Evolutionary conservation across 148 eudicot species (phyloP).

Genomic region (Rhododendron kiyosumense): DNA sequence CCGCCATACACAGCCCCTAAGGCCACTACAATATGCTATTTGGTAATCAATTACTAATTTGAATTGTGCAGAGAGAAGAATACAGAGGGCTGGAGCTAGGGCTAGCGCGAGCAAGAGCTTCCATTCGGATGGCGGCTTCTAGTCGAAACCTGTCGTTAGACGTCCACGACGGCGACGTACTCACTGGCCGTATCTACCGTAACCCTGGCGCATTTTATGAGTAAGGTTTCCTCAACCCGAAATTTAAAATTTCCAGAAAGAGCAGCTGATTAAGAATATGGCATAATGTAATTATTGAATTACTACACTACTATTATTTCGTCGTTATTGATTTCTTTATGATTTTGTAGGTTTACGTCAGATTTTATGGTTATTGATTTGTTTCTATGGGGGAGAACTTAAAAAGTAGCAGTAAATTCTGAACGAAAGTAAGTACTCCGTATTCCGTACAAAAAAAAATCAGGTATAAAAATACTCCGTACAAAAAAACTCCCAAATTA

Average conservation of each 20-base stretch:
- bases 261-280: background rate
- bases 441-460: no score
- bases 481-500: no score
- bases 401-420: background rate
- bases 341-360: background rate
- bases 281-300: background rate
- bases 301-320: background rate
- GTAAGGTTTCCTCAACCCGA: constrained; percentile 27
- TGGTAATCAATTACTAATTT: background rate
- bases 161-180: constrained; percentile 3
- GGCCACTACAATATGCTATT: no score
- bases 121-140: constrained; percentile 43
- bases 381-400: no score
- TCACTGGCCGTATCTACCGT: constrained; percentile 35
- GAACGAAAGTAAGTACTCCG: no score
- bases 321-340: background rate
- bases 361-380: background rate
- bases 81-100: constrained; percentile 39
- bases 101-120: constrained; percentile 60
- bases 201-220: constrained; percentile 56
- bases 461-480: no score
- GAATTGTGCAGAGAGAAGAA: constrained; percentile 19
- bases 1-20: no score
- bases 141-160: constrained; percentile 24
- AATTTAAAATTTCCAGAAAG: background rate